phyloP scores from a whole-genome alignment of 2,329 filamentous ascomycete species.

The Fusarium redolens region DNA sequence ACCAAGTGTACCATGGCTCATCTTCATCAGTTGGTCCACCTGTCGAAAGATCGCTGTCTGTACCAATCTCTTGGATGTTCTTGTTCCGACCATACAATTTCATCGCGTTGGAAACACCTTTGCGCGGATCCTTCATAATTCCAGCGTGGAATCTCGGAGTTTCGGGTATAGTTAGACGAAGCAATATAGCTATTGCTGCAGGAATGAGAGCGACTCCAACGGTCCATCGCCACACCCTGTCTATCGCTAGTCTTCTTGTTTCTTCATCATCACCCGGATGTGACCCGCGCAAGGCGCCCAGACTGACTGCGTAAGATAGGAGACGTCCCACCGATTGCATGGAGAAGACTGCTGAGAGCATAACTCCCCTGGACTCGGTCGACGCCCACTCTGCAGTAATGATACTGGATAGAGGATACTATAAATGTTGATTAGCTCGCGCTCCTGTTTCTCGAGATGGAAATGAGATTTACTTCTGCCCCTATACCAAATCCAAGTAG shows the following conservation, averaged over 20 bases:
- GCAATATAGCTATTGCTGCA: slow-evolving; percentile 1
- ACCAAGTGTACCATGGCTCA: slow-evolving; percentile 5
- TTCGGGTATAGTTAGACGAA: slow-evolving; percentile 5
- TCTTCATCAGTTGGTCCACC: not conserved
- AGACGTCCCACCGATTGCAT: slow-evolving; percentile 8
- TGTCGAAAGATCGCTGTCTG: not conserved
- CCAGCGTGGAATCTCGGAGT: slow-evolving; percentile 3
- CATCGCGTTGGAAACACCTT: slow-evolving; percentile 1
- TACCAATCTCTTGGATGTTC: not conserved
- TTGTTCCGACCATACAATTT: not conserved
- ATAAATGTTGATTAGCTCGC: not conserved
- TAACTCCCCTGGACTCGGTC: slow-evolving; percentile 1
- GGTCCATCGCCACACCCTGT: slow-evolving; percentile 8
- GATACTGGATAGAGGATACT: slow-evolving; percentile 7
- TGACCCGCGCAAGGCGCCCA: not conserved
- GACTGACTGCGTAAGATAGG: not conserved
- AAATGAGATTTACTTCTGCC: slow-evolving; percentile 9
- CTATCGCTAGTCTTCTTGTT: not conserved
- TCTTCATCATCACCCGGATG: not conserved
- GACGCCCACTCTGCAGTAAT: slow-evolving; percentile 11
- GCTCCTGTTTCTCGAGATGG: not conserved
- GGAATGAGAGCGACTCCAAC: slow-evolving; percentile 5
- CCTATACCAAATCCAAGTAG: slow-evolving; percentile 23
- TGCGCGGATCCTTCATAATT: slow-evolving; percentile 4
- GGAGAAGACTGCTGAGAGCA: slow-evolving; percentile 6